Percentiles rank a stretch among this genome's conserved stretches.
Conservation (phyloP, 257 asterid genomes). For the Craterostigma plantagineum region DNA sequence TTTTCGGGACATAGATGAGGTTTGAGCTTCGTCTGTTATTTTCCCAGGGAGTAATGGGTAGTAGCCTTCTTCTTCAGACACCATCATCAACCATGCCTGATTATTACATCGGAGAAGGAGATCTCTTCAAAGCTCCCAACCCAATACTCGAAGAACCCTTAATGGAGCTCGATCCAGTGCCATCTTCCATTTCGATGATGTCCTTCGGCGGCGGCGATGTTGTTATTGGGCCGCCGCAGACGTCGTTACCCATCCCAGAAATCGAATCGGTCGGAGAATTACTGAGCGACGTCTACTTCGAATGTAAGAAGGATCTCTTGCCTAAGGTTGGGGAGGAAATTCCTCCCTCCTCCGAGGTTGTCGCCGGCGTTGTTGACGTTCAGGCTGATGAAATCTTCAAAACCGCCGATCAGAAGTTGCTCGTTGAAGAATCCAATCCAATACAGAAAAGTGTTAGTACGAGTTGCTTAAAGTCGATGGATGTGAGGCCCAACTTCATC, state of each 20-base stretch:
- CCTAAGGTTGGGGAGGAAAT: slow-evolving; percentile 64
- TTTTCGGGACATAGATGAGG: too few relatives aligned
- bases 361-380: too few relatives aligned
- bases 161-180: slow-evolving; percentile 54
- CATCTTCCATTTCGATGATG: too few relatives aligned
- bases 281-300: slow-evolving; percentile 70
- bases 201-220: slow-evolving; percentile 70
- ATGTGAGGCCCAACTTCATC: slow-evolving; percentile 43
- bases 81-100: slow-evolving; percentile 18
- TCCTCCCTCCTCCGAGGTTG: slow-evolving; percentile 33
- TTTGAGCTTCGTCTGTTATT: too few relatives aligned
- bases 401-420: too few relatives aligned
- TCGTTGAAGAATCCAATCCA: slow-evolving; percentile 10
- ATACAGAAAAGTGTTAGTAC: slow-evolving; percentile 62
- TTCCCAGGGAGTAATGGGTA: too few relatives aligned
- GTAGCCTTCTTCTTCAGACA: too few relatives aligned
- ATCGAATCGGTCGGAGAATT: slow-evolving; percentile 60
- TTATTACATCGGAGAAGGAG: slow-evolving; percentile 79
- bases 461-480: slow-evolving; percentile 46
- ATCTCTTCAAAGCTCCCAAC: slow-evolving; percentile 91
- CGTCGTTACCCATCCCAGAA: slow-evolving; percentile 39
- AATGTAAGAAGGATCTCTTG: slow-evolving; percentile 73
- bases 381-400: too few relatives aligned
- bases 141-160: slow-evolving; percentile 44
- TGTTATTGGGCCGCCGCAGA: slow-evolving; percentile 37